Evolutionary conservation across 2,329 filamentous ascomycete genomes (phyloP), one percentile per base, ranked within the genome.

Genomic region (Paracoccidioides lutzii): DNA sequence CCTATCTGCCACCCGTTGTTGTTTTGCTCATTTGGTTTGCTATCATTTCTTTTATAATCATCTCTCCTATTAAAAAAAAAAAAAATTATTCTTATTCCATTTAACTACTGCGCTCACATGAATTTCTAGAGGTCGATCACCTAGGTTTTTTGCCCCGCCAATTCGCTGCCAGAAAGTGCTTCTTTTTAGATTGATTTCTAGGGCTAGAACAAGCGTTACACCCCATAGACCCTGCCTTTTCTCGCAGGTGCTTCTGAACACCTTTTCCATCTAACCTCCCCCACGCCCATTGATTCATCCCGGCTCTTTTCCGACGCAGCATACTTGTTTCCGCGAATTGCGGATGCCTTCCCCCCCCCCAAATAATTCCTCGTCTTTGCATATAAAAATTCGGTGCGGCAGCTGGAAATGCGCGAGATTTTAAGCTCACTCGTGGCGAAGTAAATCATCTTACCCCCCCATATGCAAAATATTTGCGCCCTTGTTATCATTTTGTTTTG

Each of bases 11-110:
- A 52, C 38, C 15, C 22, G n/a, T 6, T n/a, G 43, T 37, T 37
- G 33, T 37, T 30, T 40, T 40, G 32, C n/a, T 41, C 15, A 8
- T 46, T 12, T 50, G 55, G 59, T 57, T 46, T 55, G 46, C 37
- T 38, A 30, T 28, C 28, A 50, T 50, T 40, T 15, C 4, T 56
- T 38, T 43, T 48, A 52, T 44, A 49, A 32, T 44, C 43, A 35
- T 8, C 54, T 38, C 22, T 38, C 12, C 32, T 49, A 33, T 41
- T 46, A 7, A 22, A 32, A 4, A 15, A 10, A 15, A 51, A 35
- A 42, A 38, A 54, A 28, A 32, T 7, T 35, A 7, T 50, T 44
- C 22, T 28, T 33, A n/a, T 51, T 46, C 51, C 45, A 12, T 41
- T 45, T 9, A 42, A n/a, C 15, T 42, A 44, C 46, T 22, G 52